phyloP scores from a whole-genome alignment of 371 early-diverging fungal species.

The Mucor plumbeus region DNA sequence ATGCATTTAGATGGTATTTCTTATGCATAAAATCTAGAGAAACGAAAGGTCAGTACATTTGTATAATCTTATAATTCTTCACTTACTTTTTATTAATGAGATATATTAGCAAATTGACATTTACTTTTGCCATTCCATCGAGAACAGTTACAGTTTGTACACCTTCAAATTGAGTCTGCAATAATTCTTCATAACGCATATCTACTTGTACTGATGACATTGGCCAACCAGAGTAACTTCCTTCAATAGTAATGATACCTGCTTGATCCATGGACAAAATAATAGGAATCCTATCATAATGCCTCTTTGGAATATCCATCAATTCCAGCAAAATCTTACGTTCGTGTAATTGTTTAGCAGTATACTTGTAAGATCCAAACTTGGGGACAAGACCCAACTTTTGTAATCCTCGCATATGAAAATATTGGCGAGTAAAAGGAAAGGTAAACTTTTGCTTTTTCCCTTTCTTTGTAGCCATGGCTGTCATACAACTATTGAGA shows the following conservation, averaged over 20 bases:
- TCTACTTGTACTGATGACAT: constrained; percentile 80
- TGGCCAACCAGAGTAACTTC: constrained; percentile 78
- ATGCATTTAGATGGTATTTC: too few relatives aligned
- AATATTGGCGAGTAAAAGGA: constrained; percentile 93
- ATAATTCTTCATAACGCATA: constrained; percentile 89
- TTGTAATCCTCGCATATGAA: constrained; percentile 86
- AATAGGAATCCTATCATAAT: constrained; percentile 88
- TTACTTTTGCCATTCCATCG: constrained; percentile 91
- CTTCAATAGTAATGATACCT: constrained; percentile 89
- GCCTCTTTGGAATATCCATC: constrained; percentile 78
- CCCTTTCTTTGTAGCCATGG: constrained; percentile 82
- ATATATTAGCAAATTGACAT: constrained; percentile 93
- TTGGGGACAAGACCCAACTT: constrained; percentile 88
- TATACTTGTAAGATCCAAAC: constrained; percentile 98
- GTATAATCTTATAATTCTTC: not conserved
- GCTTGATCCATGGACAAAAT: constrained; percentile 92
- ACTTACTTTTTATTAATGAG: constrained; percentile 96
- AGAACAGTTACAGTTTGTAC: constrained; percentile 86
- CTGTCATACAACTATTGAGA: constrained; percentile 85
- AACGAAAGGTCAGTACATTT: not conserved
- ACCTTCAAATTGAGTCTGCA: constrained; percentile 93
- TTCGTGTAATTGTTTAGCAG: constrained; percentile 89
- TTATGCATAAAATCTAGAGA: constrained; percentile 32
- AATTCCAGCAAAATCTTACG: constrained; percentile 92
- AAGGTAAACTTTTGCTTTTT: constrained; percentile 75